Evolutionary conservation across 768 basidiomycete species (phyloP).

Genomic region (Saitozyma sp.): DNA sequence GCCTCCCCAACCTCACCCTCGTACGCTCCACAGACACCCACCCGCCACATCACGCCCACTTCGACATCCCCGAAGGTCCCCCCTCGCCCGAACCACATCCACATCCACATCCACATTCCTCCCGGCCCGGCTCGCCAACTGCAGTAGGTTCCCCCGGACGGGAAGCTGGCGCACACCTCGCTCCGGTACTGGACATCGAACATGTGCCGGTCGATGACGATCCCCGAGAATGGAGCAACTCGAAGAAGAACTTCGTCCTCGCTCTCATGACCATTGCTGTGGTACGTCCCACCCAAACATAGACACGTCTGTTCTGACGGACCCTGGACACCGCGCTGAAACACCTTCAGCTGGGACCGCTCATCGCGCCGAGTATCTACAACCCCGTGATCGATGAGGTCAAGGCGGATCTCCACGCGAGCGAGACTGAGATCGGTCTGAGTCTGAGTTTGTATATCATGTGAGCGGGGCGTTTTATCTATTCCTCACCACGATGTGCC

Average conservation of each 20-base stretch:
- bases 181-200: slow-evolving; percentile 50
- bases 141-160: background rate
- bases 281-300: slow-evolving; percentile 17
- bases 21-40: slow-evolving; percentile 8
- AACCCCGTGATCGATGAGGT: slow-evolving; percentile 53
- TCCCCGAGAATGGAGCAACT: slow-evolving; percentile 50
- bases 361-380: slow-evolving; percentile 51
- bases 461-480: slow-evolving; percentile 23
- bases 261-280: slow-evolving; percentile 32
- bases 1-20: slow-evolving; percentile 2
- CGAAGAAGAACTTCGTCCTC: slow-evolving; percentile 47
- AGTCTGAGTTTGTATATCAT: slow-evolving; percentile 52
- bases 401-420: slow-evolving; percentile 43
- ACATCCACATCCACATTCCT: background rate
- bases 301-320: background rate
- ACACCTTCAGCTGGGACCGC: slow-evolving; percentile 42
- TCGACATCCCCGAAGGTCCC: slow-evolving; percentile 22
- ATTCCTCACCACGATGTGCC: background rate
- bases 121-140: background rate
- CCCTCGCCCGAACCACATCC: background rate
- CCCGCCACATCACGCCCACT: slow-evolving; percentile 31
- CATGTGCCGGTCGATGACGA: slow-evolving; percentile 54
- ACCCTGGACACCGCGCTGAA: background rate
- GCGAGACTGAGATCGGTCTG: slow-evolving; percentile 47
- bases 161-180: background rate